Evolutionary conservation across 1,284 basidiomycete genomes (phyloP), one percentile per base, ranked within the genome.

Genomic region (Rhodotorula sp.): DNA sequence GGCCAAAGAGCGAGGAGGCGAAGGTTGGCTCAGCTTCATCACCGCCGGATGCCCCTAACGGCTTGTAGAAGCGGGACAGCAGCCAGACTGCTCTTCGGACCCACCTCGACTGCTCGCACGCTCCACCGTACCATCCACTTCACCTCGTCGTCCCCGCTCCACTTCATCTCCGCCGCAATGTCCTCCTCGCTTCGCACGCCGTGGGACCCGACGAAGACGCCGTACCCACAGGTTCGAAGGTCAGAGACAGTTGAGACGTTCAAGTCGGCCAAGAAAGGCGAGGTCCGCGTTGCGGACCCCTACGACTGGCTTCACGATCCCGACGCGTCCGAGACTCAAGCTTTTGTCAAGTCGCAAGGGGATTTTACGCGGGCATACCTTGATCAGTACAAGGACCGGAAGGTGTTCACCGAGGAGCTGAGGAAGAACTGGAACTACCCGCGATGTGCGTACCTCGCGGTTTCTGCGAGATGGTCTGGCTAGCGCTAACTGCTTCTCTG

Each of bases 241-340:
- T 85, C 84, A 24, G 85, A 87, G 75, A 85, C 88, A 10, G 81
- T 87, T 62, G 88, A 90, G 79, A 80, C 83, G 28, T 91, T 89
- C 81, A 84, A 87, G 78, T 89, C 87, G 78, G 84, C 85, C 74
- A 80, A 81, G 56, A 80, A 83, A 40, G 88, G 87, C 28, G 77
- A 86, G 58, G 86, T 90, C 52, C 80, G 80, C 55, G 86, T 92
- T 0, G 78, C 81, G 5, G 88, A 92, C 79, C 89, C 89, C 11
- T 92, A 91, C 81, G 53, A 53, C 28, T 75, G 69, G 68, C 61
- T 72, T 18, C 56, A 81, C 83, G 61, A 80, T 22, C 72, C 77
- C n/a, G 72, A 71, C 31, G 74, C 83, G 24, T 79, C 83, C 34
- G 88, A 90, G 77, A 88, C 87, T 1, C 84, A 87, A 47, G 55